phyloP scores from a whole-genome alignment of 139 green algal genomes.

The Micractinium sp. region DNA sequence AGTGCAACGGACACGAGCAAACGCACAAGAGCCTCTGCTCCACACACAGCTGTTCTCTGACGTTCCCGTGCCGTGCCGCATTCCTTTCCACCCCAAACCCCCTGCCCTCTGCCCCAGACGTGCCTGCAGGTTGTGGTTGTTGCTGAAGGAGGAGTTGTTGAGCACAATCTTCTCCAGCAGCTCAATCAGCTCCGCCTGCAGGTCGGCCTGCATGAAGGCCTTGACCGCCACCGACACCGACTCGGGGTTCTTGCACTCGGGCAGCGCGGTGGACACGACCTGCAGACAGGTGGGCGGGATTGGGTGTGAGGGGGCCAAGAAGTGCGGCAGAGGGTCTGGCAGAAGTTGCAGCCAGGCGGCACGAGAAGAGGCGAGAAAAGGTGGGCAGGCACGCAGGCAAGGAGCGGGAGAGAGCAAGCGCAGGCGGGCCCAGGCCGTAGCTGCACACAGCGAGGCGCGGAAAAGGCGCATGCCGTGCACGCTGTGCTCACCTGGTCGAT shows the following conservation, averaged over 20 bases:
- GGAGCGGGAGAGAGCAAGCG: neutral
- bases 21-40: neutral
- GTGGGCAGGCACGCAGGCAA: neutral
- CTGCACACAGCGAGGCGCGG: neutral
- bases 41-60: neutral
- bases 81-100: neutral
- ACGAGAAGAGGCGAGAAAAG: neutral
- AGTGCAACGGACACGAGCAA: neutral
- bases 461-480: neutral
- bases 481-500: slow-evolving; percentile 72
- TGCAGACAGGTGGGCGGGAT: slow-evolving; percentile 44
- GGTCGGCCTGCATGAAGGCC: slow-evolving; percentile 97
- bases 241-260: slow-evolving; percentile 98
- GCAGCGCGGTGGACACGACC: slow-evolving; percentile 97
- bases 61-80: no score
- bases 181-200: slow-evolving; percentile 98
- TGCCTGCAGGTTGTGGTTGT: slow-evolving; percentile 96
- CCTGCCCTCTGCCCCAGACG: neutral
- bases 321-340: neutral
- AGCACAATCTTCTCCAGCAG: slow-evolving; percentile 99
- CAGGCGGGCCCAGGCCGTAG: no score
- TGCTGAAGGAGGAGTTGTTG: slow-evolving; percentile 95
- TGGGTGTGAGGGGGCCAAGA: neutral
- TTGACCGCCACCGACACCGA: slow-evolving; percentile 97
- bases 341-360: neutral